These are phyloP conservation scores for Picochlorum sp. DNA, from an alignment of 139 green algal species.

Conservation along the genomic window DNA sequence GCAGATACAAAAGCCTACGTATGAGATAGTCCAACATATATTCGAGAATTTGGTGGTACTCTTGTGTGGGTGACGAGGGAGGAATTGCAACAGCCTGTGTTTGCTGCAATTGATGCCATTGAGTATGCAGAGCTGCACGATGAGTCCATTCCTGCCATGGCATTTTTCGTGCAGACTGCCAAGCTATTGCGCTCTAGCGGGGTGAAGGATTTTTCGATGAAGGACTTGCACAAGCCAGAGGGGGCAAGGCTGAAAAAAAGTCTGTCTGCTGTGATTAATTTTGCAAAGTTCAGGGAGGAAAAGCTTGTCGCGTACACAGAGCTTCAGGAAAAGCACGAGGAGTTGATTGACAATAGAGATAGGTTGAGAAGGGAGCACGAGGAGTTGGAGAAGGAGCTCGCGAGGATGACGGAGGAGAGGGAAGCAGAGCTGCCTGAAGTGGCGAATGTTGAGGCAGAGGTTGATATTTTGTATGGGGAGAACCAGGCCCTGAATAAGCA, in stretches of 20 bases:
- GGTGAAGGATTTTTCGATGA: conserved; percentile 71
- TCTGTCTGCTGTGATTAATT: conserved; percentile 89
- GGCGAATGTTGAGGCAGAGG: conserved; percentile 42
- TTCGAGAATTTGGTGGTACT: conserved; percentile 71
- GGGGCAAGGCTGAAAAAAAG: conserved; percentile 54
- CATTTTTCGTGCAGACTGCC: conserved; percentile 56
- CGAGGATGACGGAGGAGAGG: conserved; percentile 35
- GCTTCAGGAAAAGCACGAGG: conserved; percentile 38
- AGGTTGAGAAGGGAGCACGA: conserved; percentile 34
- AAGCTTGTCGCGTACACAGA: conserved; percentile 68
- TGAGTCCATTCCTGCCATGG: conserved; percentile 70
- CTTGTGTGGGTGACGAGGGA: conserved; percentile 66
- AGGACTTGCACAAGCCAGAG: conserved; percentile 89
- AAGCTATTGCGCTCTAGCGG: conserved; percentile 65
- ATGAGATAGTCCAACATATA: conserved; percentile 56
- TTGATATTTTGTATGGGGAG: conserved; percentile 33
- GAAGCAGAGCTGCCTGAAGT: conserved; percentile 42
- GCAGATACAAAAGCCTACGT: conserved; percentile 68
- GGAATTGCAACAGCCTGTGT: conserved; percentile 79
- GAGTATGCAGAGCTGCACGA: conserved; percentile 93
- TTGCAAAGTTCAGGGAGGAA: conserved; percentile 89
- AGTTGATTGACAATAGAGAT: conserved; percentile 33
- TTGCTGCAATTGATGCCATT: conserved; percentile 68
- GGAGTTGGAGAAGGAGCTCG: conserved; percentile 44
- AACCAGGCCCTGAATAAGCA: conserved; percentile 67